Base-by-base conservation (phyloP, 2,329 filamentous ascomycete species). In the Neurospora sp. region DNA sequence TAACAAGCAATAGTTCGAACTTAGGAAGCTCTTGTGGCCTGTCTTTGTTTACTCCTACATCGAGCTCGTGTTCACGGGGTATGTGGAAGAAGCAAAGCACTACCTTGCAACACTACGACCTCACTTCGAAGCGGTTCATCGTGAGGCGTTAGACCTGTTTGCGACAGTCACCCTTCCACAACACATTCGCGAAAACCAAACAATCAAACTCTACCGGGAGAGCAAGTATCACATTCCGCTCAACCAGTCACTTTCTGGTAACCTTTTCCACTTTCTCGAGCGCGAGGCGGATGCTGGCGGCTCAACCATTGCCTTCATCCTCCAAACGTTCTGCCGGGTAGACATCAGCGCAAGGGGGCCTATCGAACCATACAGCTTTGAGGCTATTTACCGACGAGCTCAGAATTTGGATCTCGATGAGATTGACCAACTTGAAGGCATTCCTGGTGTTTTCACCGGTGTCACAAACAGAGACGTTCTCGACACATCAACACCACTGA, bases 1-100 rank as follows among this genome's bases (percentile, higher is more conserved):
- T 79, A 42, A 77, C 67, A n/a, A 2, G 66, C 11, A 71, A 13
- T 72, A 94, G 89, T 93, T 95, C 66, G 96, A 99, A 81, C 84
- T 99, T 3, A 87, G 89, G 71, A 93, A 96, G 74, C 84, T 98
- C 4, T 82, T 97, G 17, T 99, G 96, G 93, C 96, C 96, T 0
- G 83, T 96, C 0, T 98, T 97, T 77, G 92, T 98, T 68, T 97
- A 99, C 80, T 96, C 93, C 0, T 97, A 92, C 77, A 84, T 99
- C 36, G 90, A 93, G 70, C 86, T 98, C 69, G 86, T 96, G 38
- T 84, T 84, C 40, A 88, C 93, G 71, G 89, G 89, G 73, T 93
- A 91, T 75, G 82, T 87, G 1, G 87, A 87, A 46, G 93, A 97
- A 71, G 89, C 90, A 15, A 89, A 91, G 74, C 82, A 85, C 1